These are phyloP conservation scores for Trypanosoma rangeli DNA, from an alignment of 208 protist genomes.

Conservation along the genomic window DNA sequence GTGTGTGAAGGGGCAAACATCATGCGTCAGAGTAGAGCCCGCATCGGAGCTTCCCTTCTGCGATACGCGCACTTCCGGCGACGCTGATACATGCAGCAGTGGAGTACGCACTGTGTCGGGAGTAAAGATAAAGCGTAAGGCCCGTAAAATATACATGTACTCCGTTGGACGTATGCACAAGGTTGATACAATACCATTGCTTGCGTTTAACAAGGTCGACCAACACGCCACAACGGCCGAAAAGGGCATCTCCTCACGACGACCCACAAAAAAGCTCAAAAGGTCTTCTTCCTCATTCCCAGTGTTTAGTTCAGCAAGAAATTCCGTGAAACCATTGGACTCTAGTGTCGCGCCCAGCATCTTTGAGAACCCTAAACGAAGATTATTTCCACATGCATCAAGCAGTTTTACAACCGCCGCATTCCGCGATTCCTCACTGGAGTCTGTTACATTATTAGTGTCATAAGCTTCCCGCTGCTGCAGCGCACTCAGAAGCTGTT, in stretches of 20 bases:
- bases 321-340: slow-evolving; percentile 33
- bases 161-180: slow-evolving; percentile 45
- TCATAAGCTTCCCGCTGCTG: neutral
- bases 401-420: slow-evolving; percentile 41
- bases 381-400: slow-evolving; percentile 34
- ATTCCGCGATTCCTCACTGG: slow-evolving; percentile 21
- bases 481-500: slow-evolving; percentile 28
- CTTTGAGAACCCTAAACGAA: slow-evolving; percentile 49
- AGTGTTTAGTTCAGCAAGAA: slow-evolving; percentile 32
- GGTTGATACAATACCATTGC: slow-evolving; percentile 49
- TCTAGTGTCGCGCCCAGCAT: slow-evolving; percentile 50
- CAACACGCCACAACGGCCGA: slow-evolving; percentile 50
- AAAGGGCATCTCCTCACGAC: slow-evolving; percentile 46
- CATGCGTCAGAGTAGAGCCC: neutral
- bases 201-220: slow-evolving; percentile 42
- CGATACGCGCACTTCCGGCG: neutral
- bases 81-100: slow-evolving; percentile 45
- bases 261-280: slow-evolving; percentile 51
- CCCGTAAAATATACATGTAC: slow-evolving; percentile 65
- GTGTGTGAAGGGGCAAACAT: neutral
- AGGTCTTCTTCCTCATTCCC: slow-evolving; percentile 42
- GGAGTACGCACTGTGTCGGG: slow-evolving; percentile 46
- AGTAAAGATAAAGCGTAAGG: slow-evolving; percentile 51
- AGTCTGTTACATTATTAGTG: neutral
- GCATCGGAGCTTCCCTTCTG: neutral